A percentile compares a stretch with the other conserved stretches of the same genome.
Evolutionary conservation across 2,329 filamentous ascomycete genomes (phyloP).

Genomic region (Plenodomus tracheiphilus): DNA sequence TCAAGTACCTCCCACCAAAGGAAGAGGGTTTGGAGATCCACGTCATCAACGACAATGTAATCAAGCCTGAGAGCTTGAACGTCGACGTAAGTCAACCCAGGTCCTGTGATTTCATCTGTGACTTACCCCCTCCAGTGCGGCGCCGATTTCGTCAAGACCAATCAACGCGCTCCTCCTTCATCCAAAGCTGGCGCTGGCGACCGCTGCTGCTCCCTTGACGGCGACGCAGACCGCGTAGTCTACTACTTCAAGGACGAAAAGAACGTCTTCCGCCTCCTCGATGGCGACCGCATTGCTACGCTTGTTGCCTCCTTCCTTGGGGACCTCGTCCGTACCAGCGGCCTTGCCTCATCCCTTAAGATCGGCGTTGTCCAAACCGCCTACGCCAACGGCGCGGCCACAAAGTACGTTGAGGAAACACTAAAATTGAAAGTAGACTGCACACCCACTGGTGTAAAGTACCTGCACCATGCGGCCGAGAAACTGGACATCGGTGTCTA

Average conservation of each 20-base stretch:
- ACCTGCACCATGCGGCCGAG: slow-evolving; percentile 93
- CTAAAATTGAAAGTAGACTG: slow-evolving; percentile 88
- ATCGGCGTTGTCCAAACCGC: slow-evolving; percentile 97
- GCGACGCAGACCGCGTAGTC: slow-evolving; percentile 91
- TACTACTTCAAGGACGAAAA: slow-evolving; percentile 90
- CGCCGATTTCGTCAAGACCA: slow-evolving; percentile 96
- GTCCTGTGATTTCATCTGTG: neutral
- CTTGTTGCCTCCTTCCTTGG: slow-evolving; percentile 92
- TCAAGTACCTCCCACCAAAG: slow-evolving; percentile 76
- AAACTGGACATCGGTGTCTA: slow-evolving; percentile 96
- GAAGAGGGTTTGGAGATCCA: slow-evolving; percentile 75
- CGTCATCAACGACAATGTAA: slow-evolving; percentile 89
- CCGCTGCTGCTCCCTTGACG: slow-evolving; percentile 88
- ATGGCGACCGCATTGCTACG: slow-evolving; percentile 95
- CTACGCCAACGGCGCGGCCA: slow-evolving; percentile 95
- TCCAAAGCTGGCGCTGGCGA: slow-evolving; percentile 76
- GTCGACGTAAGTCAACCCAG: slow-evolving; percentile 66
- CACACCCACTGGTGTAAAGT: slow-evolving; percentile 95
- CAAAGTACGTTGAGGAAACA: slow-evolving; percentile 85
- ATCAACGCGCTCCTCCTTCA: slow-evolving; percentile 83
- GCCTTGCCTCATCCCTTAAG: slow-evolving; percentile 76
- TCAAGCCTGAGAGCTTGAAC: slow-evolving; percentile 87
- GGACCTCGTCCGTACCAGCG: slow-evolving; percentile 79
- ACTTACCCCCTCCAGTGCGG: slow-evolving; percentile 65
- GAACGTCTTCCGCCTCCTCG: slow-evolving; percentile 85